Base-by-base conservation (phyloP, 2,329 filamentous ascomycete genomes). In the Dothidotthia symphoricarpi region DNA sequence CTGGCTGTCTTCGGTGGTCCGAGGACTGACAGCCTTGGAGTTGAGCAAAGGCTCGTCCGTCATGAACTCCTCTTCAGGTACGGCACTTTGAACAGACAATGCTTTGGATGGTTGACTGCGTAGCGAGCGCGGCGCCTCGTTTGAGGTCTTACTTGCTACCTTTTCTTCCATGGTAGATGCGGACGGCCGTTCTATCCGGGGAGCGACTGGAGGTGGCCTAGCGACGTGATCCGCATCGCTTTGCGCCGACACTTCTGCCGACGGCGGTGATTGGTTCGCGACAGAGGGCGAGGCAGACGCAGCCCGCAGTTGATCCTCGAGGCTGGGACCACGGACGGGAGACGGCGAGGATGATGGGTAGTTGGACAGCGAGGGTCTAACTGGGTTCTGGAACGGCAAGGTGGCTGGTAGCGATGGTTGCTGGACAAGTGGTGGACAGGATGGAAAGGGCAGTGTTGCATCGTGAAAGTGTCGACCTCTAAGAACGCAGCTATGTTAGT, bases 401-500 rank as follows among this genome's bases (percentile, higher is more conserved):
- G 55, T 53, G 16, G 51, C 45, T 22, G 59, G 49, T 32, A 57
- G 47, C 12, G 54, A 45, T 48, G 58, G 39, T 34, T 57, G 46
- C 24, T 52, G 48, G 36, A 55, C 55, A 52, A 41, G 11, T 16
- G 35, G 42, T 27, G 61, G 60, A 41, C 56, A n/a, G 24, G 35
- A 43, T 28, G 61, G 60, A 41, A 57, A 61, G 44, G 73, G 75
- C 28, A 79, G 69, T 34, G 76, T 76, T 49, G 70, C 63, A 62
- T 78, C 75, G 60, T 78, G 69, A 65, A 80, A 82, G 58, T 69
- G 70, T 44, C 73, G 75, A 52, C 75, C 75, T 72, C 78, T 81
- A 52, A 28, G 51, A 28, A 47, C 46, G 39, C 39, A 38, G 33
- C 40, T 29, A 37, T 36, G 56, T 65, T 38, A 66, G 61, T 52